Conservation (phyloP, 306 rosid species). For the Quercus rubra region DNA sequence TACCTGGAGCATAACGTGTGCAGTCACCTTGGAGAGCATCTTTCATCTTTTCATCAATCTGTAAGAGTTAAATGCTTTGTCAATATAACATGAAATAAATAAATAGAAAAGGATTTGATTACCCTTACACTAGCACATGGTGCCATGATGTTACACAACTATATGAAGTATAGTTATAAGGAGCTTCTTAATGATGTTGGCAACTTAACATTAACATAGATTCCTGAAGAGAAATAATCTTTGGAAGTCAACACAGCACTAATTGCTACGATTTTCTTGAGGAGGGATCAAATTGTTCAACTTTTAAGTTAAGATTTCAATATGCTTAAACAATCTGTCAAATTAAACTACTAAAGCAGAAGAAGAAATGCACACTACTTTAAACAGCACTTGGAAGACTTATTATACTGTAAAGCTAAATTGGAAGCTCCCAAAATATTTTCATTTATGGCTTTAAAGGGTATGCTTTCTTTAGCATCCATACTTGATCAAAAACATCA, state of each 20-base stretch:
- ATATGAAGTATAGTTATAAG: neutral
- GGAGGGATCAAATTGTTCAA: too few species aligned
- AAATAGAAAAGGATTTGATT: neutral
- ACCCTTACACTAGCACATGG: constrained; percentile 1
- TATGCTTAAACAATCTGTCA: constrained; percentile 1
- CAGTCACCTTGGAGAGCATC: constrained; percentile 93
- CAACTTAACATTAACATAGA: neutral
- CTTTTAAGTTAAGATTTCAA: neutral
- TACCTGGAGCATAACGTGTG: constrained; percentile 91
- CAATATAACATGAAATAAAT: neutral
- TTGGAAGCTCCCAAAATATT: neutral
- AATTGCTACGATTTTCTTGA: neutral
- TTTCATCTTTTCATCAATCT: constrained; percentile 98
- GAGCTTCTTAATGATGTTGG: neutral
- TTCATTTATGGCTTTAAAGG: constrained; percentile 2
- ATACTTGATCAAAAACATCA: constrained; percentile 92
- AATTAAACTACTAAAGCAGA: neutral
- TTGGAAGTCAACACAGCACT: neutral
- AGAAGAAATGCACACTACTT: neutral
- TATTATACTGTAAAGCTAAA: neutral
- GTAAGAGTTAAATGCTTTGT: constrained; percentile 21
- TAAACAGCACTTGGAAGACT: neutral
- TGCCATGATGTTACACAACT: neutral
- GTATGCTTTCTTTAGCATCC: neutral
- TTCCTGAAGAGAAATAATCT: too few species aligned